These are phyloP conservation scores for Stylonectria norvegica DNA, from an alignment of 2,329 filamentous ascomycete species.

Conservation along the genomic window DNA sequence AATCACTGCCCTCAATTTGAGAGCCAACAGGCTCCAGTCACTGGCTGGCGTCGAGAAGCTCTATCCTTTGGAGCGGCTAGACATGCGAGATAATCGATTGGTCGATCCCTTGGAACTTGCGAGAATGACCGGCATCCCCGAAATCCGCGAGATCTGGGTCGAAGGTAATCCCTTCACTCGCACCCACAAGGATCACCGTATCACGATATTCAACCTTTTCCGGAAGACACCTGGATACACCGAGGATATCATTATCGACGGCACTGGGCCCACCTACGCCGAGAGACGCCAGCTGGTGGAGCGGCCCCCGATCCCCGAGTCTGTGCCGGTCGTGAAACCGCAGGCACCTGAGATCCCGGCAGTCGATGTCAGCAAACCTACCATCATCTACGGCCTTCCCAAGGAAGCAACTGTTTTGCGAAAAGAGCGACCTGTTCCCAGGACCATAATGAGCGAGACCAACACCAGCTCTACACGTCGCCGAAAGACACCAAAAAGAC, in stretches of 20 bases:
- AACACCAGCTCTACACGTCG: constrained; percentile 59
- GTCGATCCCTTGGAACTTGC: constrained; percentile 90
- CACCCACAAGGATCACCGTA: constrained; percentile 78
- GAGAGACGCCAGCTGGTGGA: constrained; percentile 85
- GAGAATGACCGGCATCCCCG: constrained; percentile 82
- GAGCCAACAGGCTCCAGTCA: constrained; percentile 81
- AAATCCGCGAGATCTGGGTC: constrained; percentile 90
- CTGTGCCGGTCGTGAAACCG: constrained; percentile 74
- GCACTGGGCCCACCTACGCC: constrained; percentile 74
- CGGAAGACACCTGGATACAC: constrained; percentile 83
- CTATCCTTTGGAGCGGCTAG: constrained; percentile 81
- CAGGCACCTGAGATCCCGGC: constrained; percentile 58
- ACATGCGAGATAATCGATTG: constrained; percentile 85
- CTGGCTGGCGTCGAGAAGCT: constrained; percentile 88
- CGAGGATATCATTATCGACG: constrained; percentile 87
- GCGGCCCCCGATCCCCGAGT: constrained; percentile 70
- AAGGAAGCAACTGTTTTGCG: constrained; percentile 52
- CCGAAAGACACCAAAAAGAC: constrained; percentile 56
- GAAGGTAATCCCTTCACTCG: constrained; percentile 88
- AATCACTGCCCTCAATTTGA: constrained; percentile 87
- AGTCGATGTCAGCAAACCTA: constrained; percentile 65
- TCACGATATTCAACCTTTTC: constrained; percentile 95
- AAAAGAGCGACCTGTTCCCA: constrained; percentile 56
- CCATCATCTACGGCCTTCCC: constrained; percentile 52
- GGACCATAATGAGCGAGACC: constrained; percentile 54